Percentiles rank a stretch among this genome's conserved stretches.
phyloP scores from a whole-genome alignment of 2,329 filamentous ascomycete genomes.

The Daldinia eschscholtzii region DNA sequence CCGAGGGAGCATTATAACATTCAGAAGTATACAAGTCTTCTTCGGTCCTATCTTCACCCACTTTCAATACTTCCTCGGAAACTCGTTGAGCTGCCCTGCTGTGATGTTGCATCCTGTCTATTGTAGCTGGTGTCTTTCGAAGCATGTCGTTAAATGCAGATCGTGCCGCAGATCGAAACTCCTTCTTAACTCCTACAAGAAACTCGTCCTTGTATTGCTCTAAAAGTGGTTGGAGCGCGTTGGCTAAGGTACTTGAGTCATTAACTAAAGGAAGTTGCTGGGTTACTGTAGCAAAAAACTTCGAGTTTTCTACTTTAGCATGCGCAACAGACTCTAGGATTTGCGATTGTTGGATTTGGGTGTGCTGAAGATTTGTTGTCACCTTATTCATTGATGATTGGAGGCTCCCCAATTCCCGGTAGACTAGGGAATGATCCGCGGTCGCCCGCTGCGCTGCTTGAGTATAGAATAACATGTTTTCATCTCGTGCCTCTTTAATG shows the following conservation, averaged over 20 bases:
- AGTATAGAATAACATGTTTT: constrained; percentile 29
- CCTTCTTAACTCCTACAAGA: constrained; percentile 24
- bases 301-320: constrained; percentile 24
- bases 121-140: neutral
- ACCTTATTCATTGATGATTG: constrained; percentile 9
- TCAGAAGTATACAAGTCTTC: neutral
- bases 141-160: constrained; percentile 19
- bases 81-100: neutral
- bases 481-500: constrained; percentile 15
- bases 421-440: neutral
- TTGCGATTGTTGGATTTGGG: constrained; percentile 19
- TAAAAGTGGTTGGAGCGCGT: constrained; percentile 25
- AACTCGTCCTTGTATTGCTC: constrained; percentile 38
- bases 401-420: constrained; percentile 9
- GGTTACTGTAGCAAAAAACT: constrained; percentile 13
- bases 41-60: neutral
- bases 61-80: neutral
- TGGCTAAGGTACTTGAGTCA: constrained; percentile 7
- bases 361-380: constrained; percentile 5
- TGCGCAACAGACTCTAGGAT: constrained; percentile 20
- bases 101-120: constrained; percentile 24
- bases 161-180: constrained; percentile 27
- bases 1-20: neutral
- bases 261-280: constrained; percentile 21
- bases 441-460: constrained; percentile 8